Evolutionary conservation across 2,329 filamentous ascomycete genomes (phyloP).

Genomic region (Ophiosphaerella narmari): DNA sequence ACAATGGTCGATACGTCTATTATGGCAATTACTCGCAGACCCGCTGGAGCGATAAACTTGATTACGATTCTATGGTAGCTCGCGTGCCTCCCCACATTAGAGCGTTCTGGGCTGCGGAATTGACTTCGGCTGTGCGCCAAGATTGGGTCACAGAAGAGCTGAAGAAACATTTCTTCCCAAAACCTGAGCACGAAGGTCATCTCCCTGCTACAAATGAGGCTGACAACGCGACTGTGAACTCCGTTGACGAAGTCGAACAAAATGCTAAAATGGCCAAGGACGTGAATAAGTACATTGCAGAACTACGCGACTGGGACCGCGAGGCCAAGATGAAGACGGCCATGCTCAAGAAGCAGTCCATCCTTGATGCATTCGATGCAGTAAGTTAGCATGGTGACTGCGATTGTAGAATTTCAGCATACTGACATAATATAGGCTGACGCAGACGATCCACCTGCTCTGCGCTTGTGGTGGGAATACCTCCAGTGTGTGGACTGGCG

Average conservation of each 20-base stretch:
- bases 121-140: slow-evolving; percentile 42
- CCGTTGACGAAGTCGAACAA: slow-evolving; percentile 24
- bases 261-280: slow-evolving; percentile 33
- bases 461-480: slow-evolving; percentile 56
- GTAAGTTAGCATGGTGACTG: slow-evolving; percentile 24
- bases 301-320: slow-evolving; percentile 49
- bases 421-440: slow-evolving; percentile 37
- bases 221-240: slow-evolving; percentile 17
- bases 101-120: slow-evolving; percentile 46
- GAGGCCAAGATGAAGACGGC: slow-evolving; percentile 42
- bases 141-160: slow-evolving; percentile 50
- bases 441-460: slow-evolving; percentile 45
- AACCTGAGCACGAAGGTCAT: slow-evolving; percentile 47
- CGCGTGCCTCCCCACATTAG: slow-evolving; percentile 46
- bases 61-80: slow-evolving; percentile 47
- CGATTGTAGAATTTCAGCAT: not conserved
- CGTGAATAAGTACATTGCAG: slow-evolving; percentile 40
- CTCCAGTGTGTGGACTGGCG: slow-evolving; percentile 51
- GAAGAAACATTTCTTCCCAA: slow-evolving; percentile 50
- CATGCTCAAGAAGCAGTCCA: slow-evolving; percentile 42
- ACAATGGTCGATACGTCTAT: slow-evolving; percentile 46
- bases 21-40: slow-evolving; percentile 53
- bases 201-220: slow-evolving; percentile 15
- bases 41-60: slow-evolving; percentile 52
- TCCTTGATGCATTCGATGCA: slow-evolving; percentile 47